Base-by-base conservation (phyloP, 2,329 filamentous ascomycete genomes). In the Colletotrichum ledebouriae region DNA sequence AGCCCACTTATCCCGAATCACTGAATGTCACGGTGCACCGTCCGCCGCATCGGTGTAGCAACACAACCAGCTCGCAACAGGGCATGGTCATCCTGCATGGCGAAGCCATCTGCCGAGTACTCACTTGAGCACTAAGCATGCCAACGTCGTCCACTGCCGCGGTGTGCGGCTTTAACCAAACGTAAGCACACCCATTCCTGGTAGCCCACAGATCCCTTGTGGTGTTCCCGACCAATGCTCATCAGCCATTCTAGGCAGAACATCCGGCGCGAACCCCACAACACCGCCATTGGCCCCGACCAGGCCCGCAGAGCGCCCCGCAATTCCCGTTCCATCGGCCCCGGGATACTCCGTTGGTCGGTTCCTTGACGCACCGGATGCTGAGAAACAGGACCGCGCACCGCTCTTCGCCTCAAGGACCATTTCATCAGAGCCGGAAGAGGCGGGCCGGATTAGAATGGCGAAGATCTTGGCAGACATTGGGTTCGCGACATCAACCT, bases 141-240 rank as follows among this genome's bases (percentile, higher is more conserved):
- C 53, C 65, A 9, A 47, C 60, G 1, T 68, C 65, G 2, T 59
- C 65, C 41, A 65, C 61, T 12, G 61, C 47, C 4, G 65, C 65
- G 13, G 65, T 60, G 3, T 7, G 13, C 25, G 42, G 29, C 11
- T 44, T 1, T 13, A 46, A 37, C 12, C 55, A 49, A 41, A 59
- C 4, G 55, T 68, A 3, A 6, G 65, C 59, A 4, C 20, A 57
- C 25, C 29, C 29, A 29, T 9, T 29, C 29, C 29, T 29, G 29
- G 15, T 33, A 9, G 47, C 22, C 22, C 10, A 29, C 13, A 34
- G 7, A 9, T 25, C 25, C 25, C 25, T 25, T 25, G 25, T 25
- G 25, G 25, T 5, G 4, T 25, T 25, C 25, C 25, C 25, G 3
- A 25, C 25, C 25, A 25, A 25, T 25, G 25, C 25, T 25, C 25